These are phyloP conservation scores for Penicillium sp. DNA, from an alignment of 2,329 filamentous ascomycete species.

Conservation along the genomic window DNA sequence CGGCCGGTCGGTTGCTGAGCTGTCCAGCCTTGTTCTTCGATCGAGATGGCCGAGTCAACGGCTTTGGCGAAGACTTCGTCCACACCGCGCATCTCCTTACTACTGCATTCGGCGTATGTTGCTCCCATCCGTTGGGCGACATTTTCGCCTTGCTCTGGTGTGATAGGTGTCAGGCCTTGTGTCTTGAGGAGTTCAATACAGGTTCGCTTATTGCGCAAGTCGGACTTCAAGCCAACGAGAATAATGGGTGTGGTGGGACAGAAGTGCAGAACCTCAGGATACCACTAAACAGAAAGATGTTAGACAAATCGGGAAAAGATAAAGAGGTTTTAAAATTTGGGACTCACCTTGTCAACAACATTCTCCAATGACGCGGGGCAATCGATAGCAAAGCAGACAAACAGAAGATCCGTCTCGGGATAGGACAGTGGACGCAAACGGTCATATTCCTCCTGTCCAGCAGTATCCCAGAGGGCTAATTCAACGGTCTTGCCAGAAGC, in stretches of 20 bases:
- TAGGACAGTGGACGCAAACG: conserved; percentile 92
- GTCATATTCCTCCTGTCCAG: conserved; percentile 98
- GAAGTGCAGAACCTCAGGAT: conserved; percentile 97
- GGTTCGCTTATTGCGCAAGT: conserved; percentile 90
- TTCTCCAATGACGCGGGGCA: conserved; percentile 98
- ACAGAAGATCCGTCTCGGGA: conserved; percentile 94
- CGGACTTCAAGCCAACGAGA: conserved; percentile 93
- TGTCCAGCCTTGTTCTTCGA: conserved; percentile 63
- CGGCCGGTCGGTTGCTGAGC: conserved; percentile 18
- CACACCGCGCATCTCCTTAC: conserved; percentile 89
- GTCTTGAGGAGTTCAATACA: conserved; percentile 99
- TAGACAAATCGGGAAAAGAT: conserved; percentile 5
- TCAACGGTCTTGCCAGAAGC: conserved; percentile 91
- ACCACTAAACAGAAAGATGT: conserved; percentile 69
- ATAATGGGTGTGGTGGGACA: conserved; percentile 96
- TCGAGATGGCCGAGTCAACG: conserved; percentile 83
- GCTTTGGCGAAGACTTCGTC: conserved; percentile 95
- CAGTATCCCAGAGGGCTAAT: conserved; percentile 96
- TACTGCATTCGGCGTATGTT: conserved; percentile 96
- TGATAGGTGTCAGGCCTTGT: conserved; percentile 93
- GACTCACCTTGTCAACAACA: conserved; percentile 90
- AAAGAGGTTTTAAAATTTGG: neutral
- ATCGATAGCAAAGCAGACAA: conserved; percentile 99
- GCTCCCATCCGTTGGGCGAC: conserved; percentile 94
- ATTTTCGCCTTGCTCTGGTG: conserved; percentile 79